phyloP scores from a whole-genome alignment of 139 green algal species.

The Spirogloea muscicola region DNA sequence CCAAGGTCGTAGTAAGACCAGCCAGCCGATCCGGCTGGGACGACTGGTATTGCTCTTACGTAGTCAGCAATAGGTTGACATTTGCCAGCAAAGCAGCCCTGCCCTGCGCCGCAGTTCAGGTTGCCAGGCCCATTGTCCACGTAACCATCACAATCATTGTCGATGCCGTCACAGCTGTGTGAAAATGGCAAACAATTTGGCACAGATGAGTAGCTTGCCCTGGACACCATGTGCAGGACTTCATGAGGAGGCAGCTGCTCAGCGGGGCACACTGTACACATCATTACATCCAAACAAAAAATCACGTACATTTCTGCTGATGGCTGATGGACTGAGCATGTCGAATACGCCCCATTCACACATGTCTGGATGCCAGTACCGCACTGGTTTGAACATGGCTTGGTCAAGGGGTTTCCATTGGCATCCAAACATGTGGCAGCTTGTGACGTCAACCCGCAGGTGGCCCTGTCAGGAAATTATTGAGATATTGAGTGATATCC shows the following conservation, averaged over 20 bases:
- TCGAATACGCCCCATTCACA: background rate
- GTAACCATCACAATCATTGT: constrained; percentile 30
- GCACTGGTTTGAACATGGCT: background rate
- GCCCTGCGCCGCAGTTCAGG: background rate
- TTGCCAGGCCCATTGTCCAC: constrained; percentile 13
- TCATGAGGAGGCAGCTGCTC: too few relatives aligned
- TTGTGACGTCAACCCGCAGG: background rate
- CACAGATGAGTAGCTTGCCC: too few relatives aligned
- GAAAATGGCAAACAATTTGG: too few relatives aligned
- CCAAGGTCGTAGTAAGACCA: constrained; percentile 22
- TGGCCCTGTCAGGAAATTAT: background rate
- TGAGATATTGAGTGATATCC: background rate
- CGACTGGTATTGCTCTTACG: too few relatives aligned
- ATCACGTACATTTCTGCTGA: constrained; percentile 8
- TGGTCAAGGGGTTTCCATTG: constrained; percentile 7
- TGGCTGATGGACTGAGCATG: background rate
- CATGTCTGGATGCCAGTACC: constrained; percentile 10
- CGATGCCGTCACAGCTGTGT: constrained; percentile 18
- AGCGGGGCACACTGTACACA: too few relatives aligned
- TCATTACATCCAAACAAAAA: too few relatives aligned
- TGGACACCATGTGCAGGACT: too few relatives aligned
- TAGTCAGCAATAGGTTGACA: background rate
- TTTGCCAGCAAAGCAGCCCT: constrained; percentile 7
- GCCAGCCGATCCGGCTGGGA: too few relatives aligned
- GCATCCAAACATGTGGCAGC: constrained; percentile 12